A percentile compares a stretch with the other conserved stretches of the same genome.
phyloP scores from a whole-genome alignment of 768 basidiomycete genomes.

The Boletus barrowsii region DNA sequence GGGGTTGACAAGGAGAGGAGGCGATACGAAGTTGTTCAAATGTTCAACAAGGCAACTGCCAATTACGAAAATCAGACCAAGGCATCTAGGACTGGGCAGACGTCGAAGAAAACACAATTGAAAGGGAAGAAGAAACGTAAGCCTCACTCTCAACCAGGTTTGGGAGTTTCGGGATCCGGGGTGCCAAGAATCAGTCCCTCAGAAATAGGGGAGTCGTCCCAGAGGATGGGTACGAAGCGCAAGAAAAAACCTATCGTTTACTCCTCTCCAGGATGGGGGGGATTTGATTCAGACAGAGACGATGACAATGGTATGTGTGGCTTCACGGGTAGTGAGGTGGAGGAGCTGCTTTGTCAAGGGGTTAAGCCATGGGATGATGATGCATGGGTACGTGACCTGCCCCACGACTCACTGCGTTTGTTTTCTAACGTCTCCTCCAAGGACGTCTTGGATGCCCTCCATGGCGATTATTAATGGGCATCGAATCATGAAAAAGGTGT shows the following conservation, averaged over 20 bases:
- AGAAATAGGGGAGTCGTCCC: neutral
- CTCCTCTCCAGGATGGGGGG: neutral
- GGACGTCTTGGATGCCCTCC: slow-evolving; percentile 17
- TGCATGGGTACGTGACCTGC: slow-evolving; percentile 31
- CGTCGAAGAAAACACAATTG: neutral
- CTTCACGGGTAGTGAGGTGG: slow-evolving; percentile 34
- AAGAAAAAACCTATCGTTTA: neutral
- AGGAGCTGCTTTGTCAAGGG: slow-evolving; percentile 37
- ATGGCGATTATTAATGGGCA: neutral
- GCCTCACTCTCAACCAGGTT: neutral
- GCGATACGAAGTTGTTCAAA: neutral
- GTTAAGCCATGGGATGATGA: slow-evolving; percentile 48
- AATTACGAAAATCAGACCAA: neutral
- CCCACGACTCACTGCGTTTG: too few relatives aligned
- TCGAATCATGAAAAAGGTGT: too few relatives aligned
- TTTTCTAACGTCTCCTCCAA: neutral
- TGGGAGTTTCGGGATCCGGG: neutral
- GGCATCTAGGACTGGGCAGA: neutral
- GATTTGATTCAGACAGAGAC: neutral
- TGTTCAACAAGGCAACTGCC: neutral
- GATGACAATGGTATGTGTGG: slow-evolving; percentile 7
- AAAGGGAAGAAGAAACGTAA: slow-evolving; percentile 3
- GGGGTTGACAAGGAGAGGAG: slow-evolving; percentile 3
- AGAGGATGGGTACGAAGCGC: neutral
- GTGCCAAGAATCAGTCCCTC: too few relatives aligned